Base-by-base conservation (phyloP, 345 rosid species). In the Aethionema arabicum region DNA sequence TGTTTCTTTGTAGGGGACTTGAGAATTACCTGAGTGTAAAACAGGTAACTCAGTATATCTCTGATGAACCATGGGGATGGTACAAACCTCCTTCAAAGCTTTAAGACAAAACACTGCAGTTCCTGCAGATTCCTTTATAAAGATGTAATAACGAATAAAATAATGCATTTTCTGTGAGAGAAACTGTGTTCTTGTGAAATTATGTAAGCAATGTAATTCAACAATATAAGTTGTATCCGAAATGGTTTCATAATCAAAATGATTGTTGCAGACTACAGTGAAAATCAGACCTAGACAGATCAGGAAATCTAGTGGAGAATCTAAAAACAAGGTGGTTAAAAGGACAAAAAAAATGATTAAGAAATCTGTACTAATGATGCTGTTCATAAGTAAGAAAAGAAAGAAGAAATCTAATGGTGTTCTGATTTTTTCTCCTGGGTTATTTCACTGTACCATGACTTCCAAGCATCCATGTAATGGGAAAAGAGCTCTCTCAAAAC, bases 51-150 rank as follows among this genome's bases (percentile, higher is more conserved):
- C 89, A 66, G 45, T 87, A 87, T 59, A 67, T 75, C 56, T 84
- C 98, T 0, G 51, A 77, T 64, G 98, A 92, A 27, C 99, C 85
- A 55, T 89, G 96, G 97, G 93, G 93, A 38, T 89, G 96, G 99
- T 89, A 89, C 62, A 69, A 69, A 43, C 56, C 96, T 68, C 99
- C 99, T 42, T 76, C 93, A 13, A 89, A 76, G 78, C 82, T 83
- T 65, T 92, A 69, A 86, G 70, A 51, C 50, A 16, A 46, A 1
- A 8, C 49, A 50, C 27, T 48, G 3, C 3, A 39, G 16, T 21
- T 47, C 32, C 29, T 62, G 3, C 30, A 51, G 8, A 33, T 32
- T 33, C 53, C 29, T 13, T 13, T 43, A 40, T 3, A 51, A 51
- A 7, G 10, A 41, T 50, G 31, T 52, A 43, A 27, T n/a, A 36